Evolutionary conservation across 2,329 filamentous ascomycete species (phyloP), one percentile per base, ranked within the genome.

Genomic region (Cercospora citrullina): DNA sequence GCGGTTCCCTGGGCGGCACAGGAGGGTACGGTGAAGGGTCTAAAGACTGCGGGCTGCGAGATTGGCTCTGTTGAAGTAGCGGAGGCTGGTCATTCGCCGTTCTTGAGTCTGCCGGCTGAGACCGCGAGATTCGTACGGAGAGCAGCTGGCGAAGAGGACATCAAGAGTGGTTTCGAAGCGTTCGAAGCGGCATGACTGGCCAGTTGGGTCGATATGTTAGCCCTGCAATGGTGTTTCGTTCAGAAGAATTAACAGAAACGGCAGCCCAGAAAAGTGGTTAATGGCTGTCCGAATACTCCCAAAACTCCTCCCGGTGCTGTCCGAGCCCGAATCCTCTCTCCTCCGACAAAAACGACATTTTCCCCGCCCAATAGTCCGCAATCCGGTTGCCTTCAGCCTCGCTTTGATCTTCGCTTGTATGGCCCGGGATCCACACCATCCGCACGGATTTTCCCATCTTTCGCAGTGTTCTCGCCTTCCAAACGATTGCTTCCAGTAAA

Each of bases 81-180:
- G 23, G 21, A 58, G 60, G 68, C 63, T 57, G 57, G 66, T 7
- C 68, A 70, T 58, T 68, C 66, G 33, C 66, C 68, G 5, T 70
- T 70, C 31, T 51, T 70, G 61, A 68, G 57, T 39, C 55, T 65
- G 16, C 58, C 68, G 6, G 30, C 33, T 1, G 64, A 67, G 61
- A 66, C 58, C 5, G 64, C 68, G 48, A 68, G 42, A 60, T 70
- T 68, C 53, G 31, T 68, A 21, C 39, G 64, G 16, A 48, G 28
- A 9, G 64, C 45, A 48, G 66, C 68, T 2, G 66, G 66, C 7
- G 63, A 66, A 26, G 28, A 39, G 31, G 55, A 16, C 12, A 33
- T 70, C 36, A 58, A 65, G 26, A 70, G 30, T 31, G 66, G 66
- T 16, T 62, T 70, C 30, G 42, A 30, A 39, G 12, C 9, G 7